Conservation (phyloP, 495 filamentous ascomycete genomes). For the Hypoxylon lienhwacheense region DNA sequence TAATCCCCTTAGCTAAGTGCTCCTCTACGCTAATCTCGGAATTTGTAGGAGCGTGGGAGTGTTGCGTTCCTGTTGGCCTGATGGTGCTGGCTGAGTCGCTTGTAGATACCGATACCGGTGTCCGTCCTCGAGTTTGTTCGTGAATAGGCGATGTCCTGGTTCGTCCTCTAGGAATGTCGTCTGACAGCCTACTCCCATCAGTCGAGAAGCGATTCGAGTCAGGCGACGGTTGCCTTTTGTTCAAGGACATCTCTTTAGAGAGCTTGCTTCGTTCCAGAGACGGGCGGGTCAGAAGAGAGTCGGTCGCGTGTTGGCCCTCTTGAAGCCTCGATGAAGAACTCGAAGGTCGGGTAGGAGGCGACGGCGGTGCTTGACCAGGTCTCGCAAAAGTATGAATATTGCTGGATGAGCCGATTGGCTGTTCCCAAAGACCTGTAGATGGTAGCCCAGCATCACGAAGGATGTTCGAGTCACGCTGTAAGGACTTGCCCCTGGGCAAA, state of each 20-base stretch:
- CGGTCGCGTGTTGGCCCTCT: constrained; percentile 41
- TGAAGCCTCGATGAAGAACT: constrained; percentile 48
- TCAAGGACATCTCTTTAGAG: constrained; percentile 44
- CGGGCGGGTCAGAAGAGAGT: constrained; percentile 44
- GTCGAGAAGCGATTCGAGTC: constrained; percentile 53
- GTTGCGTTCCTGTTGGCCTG: constrained; percentile 58
- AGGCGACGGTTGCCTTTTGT: constrained; percentile 42
- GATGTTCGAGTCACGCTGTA: constrained; percentile 70
- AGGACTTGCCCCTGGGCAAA: constrained; percentile 75
- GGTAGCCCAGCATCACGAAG: constrained; percentile 61
- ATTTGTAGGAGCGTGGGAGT: constrained; percentile 50
- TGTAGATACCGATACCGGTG: constrained; percentile 57
- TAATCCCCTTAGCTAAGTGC: constrained; percentile 84
- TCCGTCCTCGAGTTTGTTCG: constrained; percentile 42
- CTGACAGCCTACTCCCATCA: constrained; percentile 44
- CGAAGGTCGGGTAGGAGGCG: constrained; percentile 54
- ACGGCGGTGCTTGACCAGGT: constrained; percentile 54
- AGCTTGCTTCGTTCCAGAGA: constrained; percentile 51
- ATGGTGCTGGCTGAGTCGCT: constrained; percentile 69
- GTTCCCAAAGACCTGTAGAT: constrained; percentile 63
- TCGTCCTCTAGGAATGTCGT: constrained; percentile 45
- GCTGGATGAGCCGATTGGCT: constrained; percentile 53
- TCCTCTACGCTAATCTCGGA: constrained; percentile 74
- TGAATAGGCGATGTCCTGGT: constrained; percentile 44
- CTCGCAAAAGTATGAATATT: constrained; percentile 42